Conservation (phyloP, 2,329 filamentous ascomycete species). For the Fusarium kyushuense region DNA sequence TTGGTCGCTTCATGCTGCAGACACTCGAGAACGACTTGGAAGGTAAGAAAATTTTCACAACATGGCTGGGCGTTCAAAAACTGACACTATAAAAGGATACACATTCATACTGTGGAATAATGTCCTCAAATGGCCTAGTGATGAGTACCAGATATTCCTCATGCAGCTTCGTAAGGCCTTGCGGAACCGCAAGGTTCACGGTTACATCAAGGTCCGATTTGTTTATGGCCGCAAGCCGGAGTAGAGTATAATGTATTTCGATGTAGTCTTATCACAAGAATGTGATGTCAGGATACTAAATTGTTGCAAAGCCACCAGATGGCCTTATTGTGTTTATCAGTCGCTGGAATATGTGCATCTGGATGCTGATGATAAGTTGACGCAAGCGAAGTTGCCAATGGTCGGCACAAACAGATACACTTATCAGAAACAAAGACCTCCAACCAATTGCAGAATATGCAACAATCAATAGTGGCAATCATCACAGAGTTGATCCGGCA, state of each 20-base stretch:
- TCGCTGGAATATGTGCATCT: background rate
- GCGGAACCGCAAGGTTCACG: conserved; percentile 32
- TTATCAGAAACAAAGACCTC: background rate
- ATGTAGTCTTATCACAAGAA: no score
- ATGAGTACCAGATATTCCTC: conserved; percentile 41
- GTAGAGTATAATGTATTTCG: background rate
- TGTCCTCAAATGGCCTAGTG: conserved; percentile 36
- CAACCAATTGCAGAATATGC: background rate
- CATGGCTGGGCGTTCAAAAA: rapidly evolving
- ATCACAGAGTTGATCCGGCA: background rate
- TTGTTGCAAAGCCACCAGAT: background rate
- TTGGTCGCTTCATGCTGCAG: conserved; percentile 31
- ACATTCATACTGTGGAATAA: conserved; percentile 35
- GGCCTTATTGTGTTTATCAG: background rate
- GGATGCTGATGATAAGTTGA: background rate
- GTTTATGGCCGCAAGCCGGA: conserved; percentile 35
- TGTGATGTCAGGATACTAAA: background rate
- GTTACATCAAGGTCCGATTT: conserved; percentile 38
- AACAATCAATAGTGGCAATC: conserved; percentile 1
- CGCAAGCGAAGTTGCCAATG: background rate
- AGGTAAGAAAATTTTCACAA: background rate
- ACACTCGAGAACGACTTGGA: conserved; percentile 35
- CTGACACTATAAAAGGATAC: background rate
- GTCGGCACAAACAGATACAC: background rate
- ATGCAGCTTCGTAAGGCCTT: conserved; percentile 37